Base-by-base conservation (phyloP, 306 rosid species). In the Inga laurina region DNA sequence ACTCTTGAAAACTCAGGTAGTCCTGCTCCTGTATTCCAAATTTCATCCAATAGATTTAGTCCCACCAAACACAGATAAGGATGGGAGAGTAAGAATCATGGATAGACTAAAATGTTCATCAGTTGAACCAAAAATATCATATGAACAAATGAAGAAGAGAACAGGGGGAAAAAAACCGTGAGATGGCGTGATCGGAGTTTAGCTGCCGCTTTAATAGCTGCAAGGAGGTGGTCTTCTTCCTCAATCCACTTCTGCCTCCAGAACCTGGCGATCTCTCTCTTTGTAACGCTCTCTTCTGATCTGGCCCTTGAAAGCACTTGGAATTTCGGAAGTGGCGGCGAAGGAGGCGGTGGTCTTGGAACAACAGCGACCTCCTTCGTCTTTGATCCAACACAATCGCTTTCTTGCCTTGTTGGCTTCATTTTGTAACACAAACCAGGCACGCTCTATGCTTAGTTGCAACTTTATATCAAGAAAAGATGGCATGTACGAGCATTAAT, bases 181-280 rank as follows among this genome's bases (percentile, higher is more conserved):
- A 92, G 94, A 78, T 88, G 84, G 56, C 91, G 89, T 0, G 97
- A 95, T 61, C 93, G 89, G 62, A 92, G 79, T 72, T 91, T 90
- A 9, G 97, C 94, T 5, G 93, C 98, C 3, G 98, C 86, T 61
- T 92, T 94, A 82, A 88, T 91, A 27, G 98, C 98, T n/a, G 94
- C 90, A 24, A 92, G 89, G 81, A 92, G 94, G 72, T 94, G 98
- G 18, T 94, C 97, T 74, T 94, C 91, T 68, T 94, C 97, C 27
- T 85, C 85, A 72, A 86, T 84, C 74, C 77, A 77, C 83, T 90
- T 92, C 86, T 90, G 94, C 89, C 77, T 86, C 97, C 97, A 94
- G 81, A 90, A 94, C 89, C 12, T 87, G n/a, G 91, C 94, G 8
- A 94, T 94, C 85, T 92, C 98, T 83, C 79, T 80, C 74, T 90